phyloP scores from a whole-genome alignment of 768 basidiomycete species.

The Mrakia gelida region DNA sequence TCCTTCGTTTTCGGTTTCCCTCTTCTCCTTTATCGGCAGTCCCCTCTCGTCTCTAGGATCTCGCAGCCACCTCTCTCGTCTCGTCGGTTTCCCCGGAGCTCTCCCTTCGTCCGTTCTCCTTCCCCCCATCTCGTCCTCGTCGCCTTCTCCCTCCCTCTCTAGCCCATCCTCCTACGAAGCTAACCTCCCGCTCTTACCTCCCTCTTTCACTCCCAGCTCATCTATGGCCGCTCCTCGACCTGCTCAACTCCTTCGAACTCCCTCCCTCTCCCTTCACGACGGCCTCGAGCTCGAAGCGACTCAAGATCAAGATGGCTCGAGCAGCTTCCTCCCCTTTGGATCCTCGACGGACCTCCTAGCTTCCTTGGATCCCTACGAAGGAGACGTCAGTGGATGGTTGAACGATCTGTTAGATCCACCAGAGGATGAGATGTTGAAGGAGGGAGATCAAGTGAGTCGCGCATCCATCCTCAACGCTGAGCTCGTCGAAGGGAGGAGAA shows the following conservation, averaged over 20 bases:
- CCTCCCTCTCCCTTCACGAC: background rate
- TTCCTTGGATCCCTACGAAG: constrained; percentile 55
- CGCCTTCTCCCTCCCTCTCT: background rate
- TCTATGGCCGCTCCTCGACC: constrained; percentile 2
- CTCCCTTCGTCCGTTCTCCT: background rate
- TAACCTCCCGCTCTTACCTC: no score
- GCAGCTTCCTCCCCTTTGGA: constrained; percentile 17
- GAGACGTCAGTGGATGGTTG: constrained; percentile 66
- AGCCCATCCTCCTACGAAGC: background rate
- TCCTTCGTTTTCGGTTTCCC: no score
- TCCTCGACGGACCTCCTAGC: constrained; percentile 37
- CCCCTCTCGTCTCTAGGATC: background rate
- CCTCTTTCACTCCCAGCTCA: background rate
- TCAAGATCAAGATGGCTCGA: background rate
- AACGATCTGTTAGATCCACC: constrained; percentile 55
- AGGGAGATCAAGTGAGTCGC: constrained; percentile 40
- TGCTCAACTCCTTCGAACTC: background rate
- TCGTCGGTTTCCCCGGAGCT: background rate
- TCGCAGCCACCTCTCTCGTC: no score
- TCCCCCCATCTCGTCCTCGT: background rate
- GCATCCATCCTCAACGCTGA: constrained; percentile 1
- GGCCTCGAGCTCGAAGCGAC: background rate
- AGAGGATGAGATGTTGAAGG: constrained; percentile 13
- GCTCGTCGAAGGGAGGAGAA: constrained; percentile 34
- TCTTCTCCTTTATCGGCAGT: no score